phyloP scores from a whole-genome alignment of 495 filamentous ascomycete genomes.

The Clohesyomyces aquaticus region DNA sequence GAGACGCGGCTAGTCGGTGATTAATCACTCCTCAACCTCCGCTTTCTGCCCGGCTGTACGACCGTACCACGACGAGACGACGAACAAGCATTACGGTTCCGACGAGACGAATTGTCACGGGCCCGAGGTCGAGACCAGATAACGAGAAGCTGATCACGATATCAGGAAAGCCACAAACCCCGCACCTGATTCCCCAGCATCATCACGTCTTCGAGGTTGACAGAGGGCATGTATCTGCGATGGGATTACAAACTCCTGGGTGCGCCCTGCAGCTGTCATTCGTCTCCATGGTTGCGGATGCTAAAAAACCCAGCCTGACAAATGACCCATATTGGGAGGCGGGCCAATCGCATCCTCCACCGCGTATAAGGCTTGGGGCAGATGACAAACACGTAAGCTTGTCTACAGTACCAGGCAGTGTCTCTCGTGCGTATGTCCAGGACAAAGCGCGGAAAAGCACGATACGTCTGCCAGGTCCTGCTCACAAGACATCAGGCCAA shows the following conservation, averaged over 20 bases:
- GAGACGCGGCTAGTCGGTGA: constrained; percentile 6
- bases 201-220: neutral
- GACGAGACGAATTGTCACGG: too few species aligned
- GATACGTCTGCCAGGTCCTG: neutral
- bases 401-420: too few species aligned
- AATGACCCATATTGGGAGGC: neutral
- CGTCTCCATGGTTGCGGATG: neutral
- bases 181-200: neutral
- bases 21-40: constrained; percentile 3
- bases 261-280: neutral
- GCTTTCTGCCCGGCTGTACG: constrained; percentile 13
- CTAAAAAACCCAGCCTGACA: neutral
- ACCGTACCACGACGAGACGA: too few species aligned
- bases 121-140: neutral
- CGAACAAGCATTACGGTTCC: too few species aligned
- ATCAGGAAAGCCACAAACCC: neutral
- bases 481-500: neutral
- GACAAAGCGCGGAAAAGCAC: neutral
- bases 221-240: too few species aligned
- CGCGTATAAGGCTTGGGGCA: neutral
- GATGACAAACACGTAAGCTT: too few species aligned
- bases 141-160: neutral
- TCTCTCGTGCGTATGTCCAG: neutral
- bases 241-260: constrained; percentile 11
- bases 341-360: neutral